These are phyloP conservation scores for Trametes cinnabarina DNA, from an alignment of 768 basidiomycete species.

Conservation along the genomic window DNA sequence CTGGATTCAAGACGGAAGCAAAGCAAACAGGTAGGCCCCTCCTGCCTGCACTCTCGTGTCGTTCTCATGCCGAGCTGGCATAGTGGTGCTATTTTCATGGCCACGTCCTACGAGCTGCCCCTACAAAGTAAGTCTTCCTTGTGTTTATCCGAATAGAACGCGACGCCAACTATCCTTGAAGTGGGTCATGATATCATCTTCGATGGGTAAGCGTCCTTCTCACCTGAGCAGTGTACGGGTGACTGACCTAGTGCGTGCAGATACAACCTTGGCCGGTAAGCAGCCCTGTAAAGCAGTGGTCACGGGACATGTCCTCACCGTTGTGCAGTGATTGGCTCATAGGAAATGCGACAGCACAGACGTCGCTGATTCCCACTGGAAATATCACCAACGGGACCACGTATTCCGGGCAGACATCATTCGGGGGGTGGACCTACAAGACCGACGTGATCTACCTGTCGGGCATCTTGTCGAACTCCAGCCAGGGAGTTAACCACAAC, in stretches of 20 bases:
- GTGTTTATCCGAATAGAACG: not conserved
- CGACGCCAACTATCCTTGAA: conserved; percentile 18
- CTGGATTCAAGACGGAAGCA: conserved; percentile 74
- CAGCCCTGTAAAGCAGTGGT: not conserved
- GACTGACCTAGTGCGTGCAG: conserved; percentile 29
- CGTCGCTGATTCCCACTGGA: conserved; percentile 41
- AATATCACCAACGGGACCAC: conserved; percentile 56
- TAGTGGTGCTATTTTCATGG: conserved; percentile 75
- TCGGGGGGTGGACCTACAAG: conserved; percentile 67
- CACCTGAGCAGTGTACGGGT: not conserved
- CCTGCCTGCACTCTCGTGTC: not conserved
- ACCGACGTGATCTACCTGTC: conserved; percentile 67
- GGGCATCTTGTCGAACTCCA: conserved; percentile 69
- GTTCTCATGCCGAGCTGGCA: not conserved
- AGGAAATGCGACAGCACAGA: conserved; percentile 68
- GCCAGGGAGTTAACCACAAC: conserved; percentile 68
- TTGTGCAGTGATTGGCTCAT: conserved; percentile 71
- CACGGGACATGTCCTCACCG: not conserved
- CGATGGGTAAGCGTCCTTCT: conserved; percentile 51
- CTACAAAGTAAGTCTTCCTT: conserved; percentile 45
- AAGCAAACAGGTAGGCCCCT: conserved; percentile 52
- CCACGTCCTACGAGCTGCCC: conserved; percentile 69
- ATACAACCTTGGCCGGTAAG: conserved; percentile 73
- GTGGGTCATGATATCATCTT: conserved; percentile 68
- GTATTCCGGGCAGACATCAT: conserved; percentile 63